Conservation (phyloP, 2,329 filamentous ascomycete species). For the Neofusicoccum parvum region DNA sequence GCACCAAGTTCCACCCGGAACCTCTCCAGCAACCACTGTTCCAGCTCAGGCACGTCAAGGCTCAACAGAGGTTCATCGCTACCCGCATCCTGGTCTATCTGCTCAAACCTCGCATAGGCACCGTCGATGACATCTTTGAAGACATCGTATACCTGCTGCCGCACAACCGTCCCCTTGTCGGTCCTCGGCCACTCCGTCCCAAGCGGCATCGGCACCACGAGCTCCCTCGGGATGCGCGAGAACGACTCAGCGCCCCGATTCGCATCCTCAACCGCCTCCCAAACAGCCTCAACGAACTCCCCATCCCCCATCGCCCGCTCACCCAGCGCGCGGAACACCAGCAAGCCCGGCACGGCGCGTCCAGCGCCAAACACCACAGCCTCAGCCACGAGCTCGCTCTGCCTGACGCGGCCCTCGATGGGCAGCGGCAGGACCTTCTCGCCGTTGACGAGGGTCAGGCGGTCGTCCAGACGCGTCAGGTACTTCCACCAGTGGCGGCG, state of each 20-base stretch:
- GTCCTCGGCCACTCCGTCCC: constrained; percentile 47
- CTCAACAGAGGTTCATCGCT: constrained; percentile 19
- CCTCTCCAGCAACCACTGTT: constrained; percentile 30
- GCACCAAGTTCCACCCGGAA: constrained; percentile 28
- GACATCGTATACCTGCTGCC: constrained; percentile 52
- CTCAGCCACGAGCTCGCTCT: constrained; percentile 57
- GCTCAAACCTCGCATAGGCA: constrained; percentile 41
- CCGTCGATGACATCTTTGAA: constrained; percentile 52
- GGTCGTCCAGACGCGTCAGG: constrained; percentile 49
- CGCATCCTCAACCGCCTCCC: constrained; percentile 53
- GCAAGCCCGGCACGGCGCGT: constrained; percentile 53
- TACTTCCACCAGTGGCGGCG: constrained; percentile 50
- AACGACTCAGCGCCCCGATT: constrained; percentile 51
- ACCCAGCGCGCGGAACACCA: constrained; percentile 39
- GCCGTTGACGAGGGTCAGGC: constrained; percentile 51
- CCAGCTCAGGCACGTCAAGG: constrained; percentile 34
- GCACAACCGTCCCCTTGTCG: constrained; percentile 60
- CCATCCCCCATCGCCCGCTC: constrained; percentile 40
- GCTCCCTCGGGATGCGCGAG: constrained; percentile 20
- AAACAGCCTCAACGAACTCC: constrained; percentile 52
- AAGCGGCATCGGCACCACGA: constrained; percentile 25
- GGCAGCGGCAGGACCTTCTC: constrained; percentile 53
- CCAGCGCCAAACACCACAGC: constrained; percentile 61
- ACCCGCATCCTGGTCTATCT: neutral
- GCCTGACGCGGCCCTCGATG: constrained; percentile 57